These are phyloP conservation scores for Misopates orontium DNA, from an alignment of 257 asterid genomes.

Conservation along the genomic window DNA sequence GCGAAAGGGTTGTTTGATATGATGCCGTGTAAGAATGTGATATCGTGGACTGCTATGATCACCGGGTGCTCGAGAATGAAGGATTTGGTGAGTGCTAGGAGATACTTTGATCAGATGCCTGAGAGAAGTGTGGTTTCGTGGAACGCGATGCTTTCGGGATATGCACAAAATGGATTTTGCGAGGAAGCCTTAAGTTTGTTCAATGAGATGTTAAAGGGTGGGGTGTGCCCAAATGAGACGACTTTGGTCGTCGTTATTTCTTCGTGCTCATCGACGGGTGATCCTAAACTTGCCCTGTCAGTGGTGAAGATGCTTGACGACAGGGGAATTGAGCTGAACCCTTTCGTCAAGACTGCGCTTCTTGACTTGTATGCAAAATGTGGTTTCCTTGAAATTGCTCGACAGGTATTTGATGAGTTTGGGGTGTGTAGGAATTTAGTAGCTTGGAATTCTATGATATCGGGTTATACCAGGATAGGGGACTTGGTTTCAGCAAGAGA, in stretches of 20 bases:
- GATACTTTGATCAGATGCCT: constrained; percentile 60
- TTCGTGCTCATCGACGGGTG: constrained; percentile 57
- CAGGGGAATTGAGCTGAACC: constrained; percentile 33
- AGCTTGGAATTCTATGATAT: constrained; percentile 75
- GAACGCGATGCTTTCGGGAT: constrained; percentile 81
- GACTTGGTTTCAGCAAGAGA: constrained; percentile 51
- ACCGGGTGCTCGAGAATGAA: constrained; percentile 58
- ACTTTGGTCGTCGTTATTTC: constrained; percentile 67
- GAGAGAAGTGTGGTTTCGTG: constrained; percentile 62
- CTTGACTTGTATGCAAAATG: constrained; percentile 75
- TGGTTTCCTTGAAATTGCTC: constrained; percentile 60
- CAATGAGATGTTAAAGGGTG: constrained; percentile 50
- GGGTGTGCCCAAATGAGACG: constrained; percentile 53
- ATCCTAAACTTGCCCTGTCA: constrained; percentile 43
- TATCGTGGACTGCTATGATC: constrained; percentile 79
- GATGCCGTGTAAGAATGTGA: constrained; percentile 59
- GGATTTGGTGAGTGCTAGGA: constrained; percentile 59
- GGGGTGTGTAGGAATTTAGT: constrained; percentile 43
- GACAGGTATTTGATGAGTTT: constrained; percentile 53
- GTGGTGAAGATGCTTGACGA: constrained; percentile 44
- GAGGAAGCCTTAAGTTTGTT: constrained; percentile 57
- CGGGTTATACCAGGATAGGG: constrained; percentile 60
- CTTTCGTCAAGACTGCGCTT: constrained; percentile 58
- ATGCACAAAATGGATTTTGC: constrained; percentile 54
- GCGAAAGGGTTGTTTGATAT: constrained; percentile 52